Base-by-base conservation (phyloP, 2,329 filamentous ascomycete genomes). In the Sclerotinia minor region DNA sequence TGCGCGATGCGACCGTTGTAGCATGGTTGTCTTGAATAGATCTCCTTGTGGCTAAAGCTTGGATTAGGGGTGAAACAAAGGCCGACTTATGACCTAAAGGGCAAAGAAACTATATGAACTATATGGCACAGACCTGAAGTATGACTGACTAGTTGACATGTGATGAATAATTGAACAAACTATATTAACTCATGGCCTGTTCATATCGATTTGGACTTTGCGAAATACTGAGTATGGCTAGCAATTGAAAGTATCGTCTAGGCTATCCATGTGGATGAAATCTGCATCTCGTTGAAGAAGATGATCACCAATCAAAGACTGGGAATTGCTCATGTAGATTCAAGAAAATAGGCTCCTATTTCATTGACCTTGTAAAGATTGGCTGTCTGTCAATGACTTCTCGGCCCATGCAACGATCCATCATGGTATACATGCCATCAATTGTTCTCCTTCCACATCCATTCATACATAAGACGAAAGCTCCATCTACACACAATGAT, bases 11-110 rank as follows among this genome's bases (percentile, higher is more conserved):
- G 24, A 29, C n/a, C 29, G n/a, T 26, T 55, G 47, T 64, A 64
- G 54, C 19, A 57, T 7, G 24, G 19, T 47, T 45, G 50, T 53
- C 35, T 44, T 55, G 47, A 57, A 19, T 57, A 58, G 26, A 65
- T 35, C 11, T 45, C 19, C 38, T 47, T 47, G 26, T 45, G 21
- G 47, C 50, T 44, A 26, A 17, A 35, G 50, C 26, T 47, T 47
- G 38, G 24, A 61, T 61, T 21, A n/a, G 29, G 50, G 21, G 19
- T 65, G 38, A 65, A 65, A 65, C 63, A 9, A 57, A 55, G 19
- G 24, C 19, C 29, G 35, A 19, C 21, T 19, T 32, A 35, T 8
- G 41, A 21, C 5, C 38, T 24, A 24, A 45, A 24, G 29, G 58
- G 29, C n/a, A 47, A 60, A 6, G 41, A 47, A n/a, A n/a, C n/a